phyloP scores from a whole-genome alignment of 2,329 filamentous ascomycete species.

The Diplodia seriata region DNA sequence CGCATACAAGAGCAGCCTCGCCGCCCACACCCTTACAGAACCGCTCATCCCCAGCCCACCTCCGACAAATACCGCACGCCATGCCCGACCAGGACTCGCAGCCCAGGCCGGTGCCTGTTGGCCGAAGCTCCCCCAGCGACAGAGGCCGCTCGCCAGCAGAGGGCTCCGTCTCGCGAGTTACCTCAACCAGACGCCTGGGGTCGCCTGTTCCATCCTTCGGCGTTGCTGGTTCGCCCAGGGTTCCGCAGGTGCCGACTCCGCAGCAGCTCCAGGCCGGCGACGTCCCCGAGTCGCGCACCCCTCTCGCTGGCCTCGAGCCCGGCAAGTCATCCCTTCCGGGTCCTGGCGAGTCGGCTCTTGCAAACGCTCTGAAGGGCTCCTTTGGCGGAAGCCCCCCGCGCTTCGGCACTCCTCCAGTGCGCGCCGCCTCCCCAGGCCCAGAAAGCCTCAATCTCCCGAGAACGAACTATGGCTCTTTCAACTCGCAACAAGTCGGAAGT shows the following conservation, averaged over 20 bases:
- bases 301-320: slow-evolving; percentile 66
- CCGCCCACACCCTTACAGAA: not conserved
- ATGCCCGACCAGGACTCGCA: slow-evolving; percentile 33
- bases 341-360: slow-evolving; percentile 85
- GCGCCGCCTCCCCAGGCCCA: slow-evolving; percentile 63
- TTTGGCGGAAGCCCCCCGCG: slow-evolving; percentile 73
- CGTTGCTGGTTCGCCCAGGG: slow-evolving; percentile 50
- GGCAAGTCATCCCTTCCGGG: slow-evolving; percentile 68
- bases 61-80: slow-evolving; percentile 26
- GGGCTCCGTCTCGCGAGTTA: slow-evolving; percentile 57
- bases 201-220: slow-evolving; percentile 62
- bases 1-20: slow-evolving; percentile 10
- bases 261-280: slow-evolving; percentile 50
- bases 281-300: slow-evolving; percentile 57
- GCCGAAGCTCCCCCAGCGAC: slow-evolving; percentile 37
- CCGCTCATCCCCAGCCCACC: not conserved
- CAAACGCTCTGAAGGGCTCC: slow-evolving; percentile 81
- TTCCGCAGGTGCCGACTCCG: slow-evolving; percentile 59
- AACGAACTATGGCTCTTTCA: slow-evolving; percentile 86
- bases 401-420: slow-evolving; percentile 63
- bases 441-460: slow-evolving; percentile 59
- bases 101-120: slow-evolving; percentile 42
- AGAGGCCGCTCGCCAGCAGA: slow-evolving; percentile 41
- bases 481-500: slow-evolving; percentile 46
- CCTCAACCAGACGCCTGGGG: slow-evolving; percentile 62